phyloP scores from a whole-genome alignment of 768 basidiomycete species.

The Cubamyces sp. region DNA sequence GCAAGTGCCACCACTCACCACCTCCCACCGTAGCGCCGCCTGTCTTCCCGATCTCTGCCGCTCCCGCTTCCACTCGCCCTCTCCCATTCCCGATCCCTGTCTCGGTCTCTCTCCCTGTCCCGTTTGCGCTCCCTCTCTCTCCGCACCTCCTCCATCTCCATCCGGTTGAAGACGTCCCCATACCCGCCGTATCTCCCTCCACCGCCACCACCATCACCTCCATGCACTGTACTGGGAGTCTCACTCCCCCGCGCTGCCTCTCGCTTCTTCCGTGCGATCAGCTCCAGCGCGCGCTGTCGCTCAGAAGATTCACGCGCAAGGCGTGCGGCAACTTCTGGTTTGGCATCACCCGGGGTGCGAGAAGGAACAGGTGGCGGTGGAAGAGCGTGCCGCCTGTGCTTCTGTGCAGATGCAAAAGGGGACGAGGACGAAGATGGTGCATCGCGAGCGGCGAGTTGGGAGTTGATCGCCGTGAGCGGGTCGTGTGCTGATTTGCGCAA shows the following conservation, averaged over 20 bases:
- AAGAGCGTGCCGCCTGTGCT: neutral
- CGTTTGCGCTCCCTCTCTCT: constrained; percentile 48
- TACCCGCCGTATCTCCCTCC: constrained; percentile 39
- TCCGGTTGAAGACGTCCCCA: constrained; percentile 69
- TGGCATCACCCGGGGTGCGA: constrained; percentile 31
- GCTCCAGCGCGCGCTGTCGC: constrained; percentile 72
- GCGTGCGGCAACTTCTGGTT: constrained; percentile 56
- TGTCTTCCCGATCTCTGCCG: no score
- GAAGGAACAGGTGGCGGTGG: constrained; percentile 15
- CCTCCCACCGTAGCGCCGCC: constrained; percentile 5
- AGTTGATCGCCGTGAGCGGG: constrained; percentile 75
- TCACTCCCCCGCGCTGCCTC: constrained; percentile 62
- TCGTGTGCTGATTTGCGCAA: constrained; percentile 66
- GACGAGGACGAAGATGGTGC: constrained; percentile 26
- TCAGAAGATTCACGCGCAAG: constrained; percentile 75
- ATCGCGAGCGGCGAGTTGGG: constrained; percentile 54
- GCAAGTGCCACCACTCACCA: constrained; percentile 5
- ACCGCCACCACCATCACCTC: constrained; percentile 36
- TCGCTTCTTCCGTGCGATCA: constrained; percentile 66
- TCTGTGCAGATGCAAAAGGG: constrained; percentile 22
- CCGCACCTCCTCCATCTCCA: constrained; percentile 74
- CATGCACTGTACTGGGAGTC: constrained; percentile 71
- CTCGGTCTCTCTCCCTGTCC: constrained; percentile 17
- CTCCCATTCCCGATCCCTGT: neutral
- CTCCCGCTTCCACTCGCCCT: no score